Percentiles rank a stretch among this genome's conserved stretches.
phyloP scores from a whole-genome alignment of 169 alveolate species.

The Cryptosporidium ryanae region DNA sequence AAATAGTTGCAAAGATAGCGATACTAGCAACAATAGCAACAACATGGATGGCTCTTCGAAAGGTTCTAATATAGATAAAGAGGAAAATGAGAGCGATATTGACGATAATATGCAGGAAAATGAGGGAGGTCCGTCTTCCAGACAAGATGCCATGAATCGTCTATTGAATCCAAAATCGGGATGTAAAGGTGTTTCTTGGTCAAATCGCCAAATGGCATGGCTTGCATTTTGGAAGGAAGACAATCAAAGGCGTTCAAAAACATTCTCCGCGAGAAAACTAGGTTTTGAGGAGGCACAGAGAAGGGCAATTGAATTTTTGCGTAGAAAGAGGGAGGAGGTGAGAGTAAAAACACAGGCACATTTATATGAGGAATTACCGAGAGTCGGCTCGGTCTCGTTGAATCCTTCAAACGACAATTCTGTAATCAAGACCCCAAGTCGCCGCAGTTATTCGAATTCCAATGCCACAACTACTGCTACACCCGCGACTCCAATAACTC shows the following conservation, averaged over 20 bases:
- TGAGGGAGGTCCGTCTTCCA: slow-evolving; percentile 37
- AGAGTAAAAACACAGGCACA: slow-evolving; percentile 73
- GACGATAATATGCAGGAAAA: slow-evolving; percentile 35
- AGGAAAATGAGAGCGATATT: slow-evolving; percentile 15
- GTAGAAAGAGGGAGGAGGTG: slow-evolving; percentile 67
- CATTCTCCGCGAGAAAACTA: slow-evolving; percentile 67
- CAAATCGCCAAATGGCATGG: slow-evolving; percentile 75
- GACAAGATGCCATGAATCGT: slow-evolving; percentile 74
- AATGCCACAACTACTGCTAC: slow-evolving; percentile 57
- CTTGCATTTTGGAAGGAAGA: slow-evolving; percentile 76
- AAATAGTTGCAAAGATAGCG: slow-evolving; percentile 30
- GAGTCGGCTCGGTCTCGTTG: slow-evolving; percentile 31
- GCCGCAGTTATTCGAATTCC: slow-evolving; percentile 24
- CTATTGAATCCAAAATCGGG: slow-evolving; percentile 72
- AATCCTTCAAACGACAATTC: slow-evolving; percentile 18
- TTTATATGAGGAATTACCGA: slow-evolving; percentile 73
- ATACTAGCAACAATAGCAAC: slow-evolving; percentile 23
- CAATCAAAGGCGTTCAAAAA: slow-evolving; percentile 65
- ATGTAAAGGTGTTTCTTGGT: slow-evolving; percentile 75
- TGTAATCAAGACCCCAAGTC: slow-evolving; percentile 38
- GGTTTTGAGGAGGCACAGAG: slow-evolving; percentile 75
- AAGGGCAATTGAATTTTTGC: slow-evolving; percentile 70
- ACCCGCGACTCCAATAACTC: slow-evolving; percentile 66
- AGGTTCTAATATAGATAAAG: slow-evolving; percentile 35
- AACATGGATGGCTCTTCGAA: not conserved